Evolutionary conservation across 164 flowering plant genomes (phyloP), one percentile per base, ranked within the genome.

Genomic region (Houttuynia cordata): DNA sequence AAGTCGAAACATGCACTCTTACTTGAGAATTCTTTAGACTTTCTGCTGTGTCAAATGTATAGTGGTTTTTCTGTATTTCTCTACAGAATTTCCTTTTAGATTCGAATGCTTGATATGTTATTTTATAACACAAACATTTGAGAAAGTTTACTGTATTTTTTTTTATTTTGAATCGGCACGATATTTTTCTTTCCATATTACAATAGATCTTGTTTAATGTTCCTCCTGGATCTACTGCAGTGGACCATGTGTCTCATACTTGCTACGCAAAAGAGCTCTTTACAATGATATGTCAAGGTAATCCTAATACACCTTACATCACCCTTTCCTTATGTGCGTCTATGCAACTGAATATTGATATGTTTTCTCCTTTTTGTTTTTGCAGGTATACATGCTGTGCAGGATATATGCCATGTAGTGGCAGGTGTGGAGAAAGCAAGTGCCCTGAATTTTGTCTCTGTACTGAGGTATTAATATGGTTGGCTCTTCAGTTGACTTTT

Each of bases 241-340:
- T 82, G 94, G 68, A n/a, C 98, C 98, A 41, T 92, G 98, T 77
- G 91, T 63, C 17, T 92, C 98, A 39, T 92, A 92, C 79, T 47
- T 92, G 82, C 91, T 92, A 24, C 88, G 98, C 39, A 92, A 86
- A 69, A 76, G 98, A 73, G 98, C 98, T 49, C 81, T 92, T 56
- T 89, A 92, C 65, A 78, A 86, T 79, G 96, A 92, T 67, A 89
- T 92, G 98, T 78, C 91, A 54, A 87, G 96, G 98, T 92, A 81
- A 68, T 42, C 18, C n/a, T n/a, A n/a, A n/a, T n/a, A 55, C 34
- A 57, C 13, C 49, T 45, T 45, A 14, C 49, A 12, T 45, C 14
- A 12, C 17, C 1, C 17, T 17, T 17, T 12, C 49, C 17, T 8
- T 45, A 4, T 8, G 0, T 17, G 14, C 14, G 3, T 45, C 49